These are phyloP conservation scores for Diospyros lotus DNA, from an alignment of 148 eudicot genomes.

Conservation along the genomic window DNA sequence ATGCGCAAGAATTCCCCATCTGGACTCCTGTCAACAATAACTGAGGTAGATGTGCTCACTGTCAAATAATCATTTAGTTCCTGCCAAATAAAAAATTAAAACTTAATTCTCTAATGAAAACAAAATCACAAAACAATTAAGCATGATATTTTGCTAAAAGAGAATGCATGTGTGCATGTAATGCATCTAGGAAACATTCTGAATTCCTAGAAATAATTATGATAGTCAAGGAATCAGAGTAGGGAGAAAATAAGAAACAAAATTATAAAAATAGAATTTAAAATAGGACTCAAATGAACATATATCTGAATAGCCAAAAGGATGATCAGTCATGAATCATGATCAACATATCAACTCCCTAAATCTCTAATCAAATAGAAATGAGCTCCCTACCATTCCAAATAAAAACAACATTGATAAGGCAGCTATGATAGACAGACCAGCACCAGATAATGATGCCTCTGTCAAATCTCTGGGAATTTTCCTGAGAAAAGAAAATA, in stretches of 20 bases:
- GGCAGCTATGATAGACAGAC: conserved; percentile 85
- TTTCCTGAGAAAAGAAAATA: conserved; percentile 52
- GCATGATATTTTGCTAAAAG: not conserved
- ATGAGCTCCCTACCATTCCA: conserved; percentile 75
- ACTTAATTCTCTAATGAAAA: conserved; percentile 13
- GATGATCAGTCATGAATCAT: not conserved
- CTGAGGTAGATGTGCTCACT: conserved; percentile 69
- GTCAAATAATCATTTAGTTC: conserved; percentile 74
- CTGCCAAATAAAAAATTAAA: conserved; percentile 36
- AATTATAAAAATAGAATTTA: not conserved
- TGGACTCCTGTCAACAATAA: conserved; percentile 80
- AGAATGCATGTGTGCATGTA: not conserved
- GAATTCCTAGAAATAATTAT: not conserved
- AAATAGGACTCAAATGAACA: not conserved
- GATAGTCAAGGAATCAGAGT: not conserved
- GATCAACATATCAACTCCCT: not conserved
- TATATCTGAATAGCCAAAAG: not conserved
- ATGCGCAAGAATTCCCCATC: conserved; percentile 83
- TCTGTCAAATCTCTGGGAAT: conserved; percentile 98
- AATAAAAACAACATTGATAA: conserved; percentile 79
- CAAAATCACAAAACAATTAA: not conserved
- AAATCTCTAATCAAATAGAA: conserved; percentile 5
- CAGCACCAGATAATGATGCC: conserved; percentile 95
- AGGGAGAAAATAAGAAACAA: not conserved
- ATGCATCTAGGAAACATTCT: not conserved